These are phyloP conservation scores for Byssoonygena ceratinophila DNA, from an alignment of 2,329 filamentous ascomycete genomes.

Conservation along the genomic window DNA sequence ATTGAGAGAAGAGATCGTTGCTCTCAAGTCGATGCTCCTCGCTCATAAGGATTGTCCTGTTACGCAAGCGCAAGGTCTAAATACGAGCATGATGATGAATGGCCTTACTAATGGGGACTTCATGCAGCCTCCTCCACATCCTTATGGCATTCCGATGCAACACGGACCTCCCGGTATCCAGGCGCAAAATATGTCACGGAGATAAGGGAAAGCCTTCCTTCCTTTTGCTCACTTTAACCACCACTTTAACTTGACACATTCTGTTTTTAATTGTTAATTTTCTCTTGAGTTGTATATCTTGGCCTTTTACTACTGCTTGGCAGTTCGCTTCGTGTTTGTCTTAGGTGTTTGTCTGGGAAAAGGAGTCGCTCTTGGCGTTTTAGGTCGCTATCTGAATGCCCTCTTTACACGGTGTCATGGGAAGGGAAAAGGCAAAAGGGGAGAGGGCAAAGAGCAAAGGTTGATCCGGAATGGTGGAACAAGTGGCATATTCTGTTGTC, in stretches of 20 bases:
- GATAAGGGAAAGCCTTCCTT: conserved; percentile 18
- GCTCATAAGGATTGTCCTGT: conserved; percentile 96
- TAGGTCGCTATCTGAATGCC: not conserved
- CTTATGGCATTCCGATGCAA: conserved; percentile 37
- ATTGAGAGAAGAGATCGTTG: conserved; percentile 84
- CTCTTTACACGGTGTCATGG: conserved; percentile 3
- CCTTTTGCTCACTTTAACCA: not conserved
- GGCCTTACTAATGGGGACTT: conserved; percentile 29
- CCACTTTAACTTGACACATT: not conserved
- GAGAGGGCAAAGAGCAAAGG: conserved; percentile 5
- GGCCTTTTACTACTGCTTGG: conserved; percentile 18
- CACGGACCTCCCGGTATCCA: conserved; percentile 27
- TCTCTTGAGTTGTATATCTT: conserved; percentile 18
- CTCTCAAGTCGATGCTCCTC: conserved; percentile 80
- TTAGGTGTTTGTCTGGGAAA: not conserved
- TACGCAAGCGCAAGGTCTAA: conserved; percentile 70
- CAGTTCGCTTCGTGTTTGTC: conserved; percentile 6
- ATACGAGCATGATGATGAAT: conserved; percentile 30
- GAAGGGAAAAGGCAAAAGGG: conserved; percentile 6
- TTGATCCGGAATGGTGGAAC: conserved; percentile 5
- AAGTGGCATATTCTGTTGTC: conserved; percentile 5
- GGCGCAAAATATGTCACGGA: conserved; percentile 28
- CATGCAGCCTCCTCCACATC: conserved; percentile 28
- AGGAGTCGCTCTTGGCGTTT: conserved; percentile 1
- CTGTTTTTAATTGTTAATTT: conserved; percentile 16